Base-by-base conservation (phyloP, 495 filamentous ascomycete species). In the Jackrogersella minutella region DNA sequence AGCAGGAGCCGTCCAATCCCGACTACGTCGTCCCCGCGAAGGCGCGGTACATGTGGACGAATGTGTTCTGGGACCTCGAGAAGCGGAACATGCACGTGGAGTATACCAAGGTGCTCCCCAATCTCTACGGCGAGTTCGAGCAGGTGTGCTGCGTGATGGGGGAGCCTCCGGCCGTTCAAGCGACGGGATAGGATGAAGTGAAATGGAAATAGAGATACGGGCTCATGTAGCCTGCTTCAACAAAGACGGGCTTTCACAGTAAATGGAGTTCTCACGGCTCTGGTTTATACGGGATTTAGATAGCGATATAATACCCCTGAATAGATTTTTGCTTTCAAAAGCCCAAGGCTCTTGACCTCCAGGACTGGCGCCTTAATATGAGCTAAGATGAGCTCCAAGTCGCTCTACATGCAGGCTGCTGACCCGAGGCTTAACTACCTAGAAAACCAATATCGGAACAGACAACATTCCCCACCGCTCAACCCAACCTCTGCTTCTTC, bases 61-160 rank as follows among this genome's bases (percentile, higher is more conserved):
- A 72, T 28, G 55, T 65, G 34, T 69, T 64, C 52, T 72, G 69
- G 69, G 66, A 72, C 47, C 62, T 69, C 36, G 69, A 72, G 37
- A 63, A 34, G 39, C 61, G 53, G 40, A 53, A 56, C 39, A 72
- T 69, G 66, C 52, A 62, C 2, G 58, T 69, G 28, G 57, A 72
- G 53, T 69, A 63, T 24, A 69, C 65, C 24, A 69, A 69, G 39
- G 34, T 68, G 2, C 47, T 69, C 16, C 69, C 66, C 2, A 36
- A 69, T 26, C 47, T 22, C 1, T 11, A 62, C 7, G 68, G 68
- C 30, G 53, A 80, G 72, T 79, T 81, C 49, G 76, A 80, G 46
- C 80, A 75, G 61, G 80, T 81, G 73, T 73, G 72, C 0, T 78
- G 79, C 58, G 74, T 79, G 72, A 58, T 81, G 40, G 41, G 41